Percentiles rank a stretch among this genome's conserved stretches.
Conservation (phyloP, 805 yeast genomes). For the Wickerhamiella kurtzmanii region DNA sequence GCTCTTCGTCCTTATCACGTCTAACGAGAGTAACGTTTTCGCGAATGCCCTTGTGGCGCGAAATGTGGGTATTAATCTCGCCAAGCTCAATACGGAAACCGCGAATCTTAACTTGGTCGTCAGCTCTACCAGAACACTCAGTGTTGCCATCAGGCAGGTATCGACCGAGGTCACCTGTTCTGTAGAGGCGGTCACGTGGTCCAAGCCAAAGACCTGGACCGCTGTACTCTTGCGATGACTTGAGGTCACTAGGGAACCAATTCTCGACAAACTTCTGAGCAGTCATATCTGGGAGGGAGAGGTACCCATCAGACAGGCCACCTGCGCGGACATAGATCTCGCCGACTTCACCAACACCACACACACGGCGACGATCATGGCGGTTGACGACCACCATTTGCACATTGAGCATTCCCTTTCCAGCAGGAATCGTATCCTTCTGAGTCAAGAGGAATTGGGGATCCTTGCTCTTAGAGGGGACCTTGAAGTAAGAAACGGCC, state of each 20-base stretch:
- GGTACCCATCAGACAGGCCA: constrained; percentile 92
- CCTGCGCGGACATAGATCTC: constrained; percentile 97
- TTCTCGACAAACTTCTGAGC: constrained; percentile 75
- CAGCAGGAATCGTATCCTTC: constrained; percentile 97
- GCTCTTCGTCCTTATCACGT: constrained; percentile 86
- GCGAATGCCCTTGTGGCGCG: constrained; percentile 84
- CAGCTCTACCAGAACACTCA: constrained; percentile 98
- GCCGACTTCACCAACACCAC: constrained; percentile 98
- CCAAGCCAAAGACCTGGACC: constrained; percentile 52
- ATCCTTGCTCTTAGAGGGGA: constrained; percentile 57
- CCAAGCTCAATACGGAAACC: constrained; percentile 98
- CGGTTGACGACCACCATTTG: constrained; percentile 89
- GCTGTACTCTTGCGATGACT: constrained; percentile 26
- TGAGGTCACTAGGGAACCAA: constrained; percentile 72
- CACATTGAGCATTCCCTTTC: constrained; percentile 92
- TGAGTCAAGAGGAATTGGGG: constrained; percentile 63
- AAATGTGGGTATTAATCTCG: constrained; percentile 92
- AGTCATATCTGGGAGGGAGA: constrained; percentile 81
- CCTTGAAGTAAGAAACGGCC: constrained; percentile 89
- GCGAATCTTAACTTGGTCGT: constrained; percentile 95
- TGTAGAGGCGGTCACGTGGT: constrained; percentile 87
- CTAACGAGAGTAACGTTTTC: constrained; percentile 87
- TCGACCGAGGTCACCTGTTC: constrained; percentile 96
- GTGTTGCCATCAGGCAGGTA: constrained; percentile 95
- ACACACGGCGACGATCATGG: constrained; percentile 71